These are phyloP conservation scores for Bipolaris zeicola DNA, from an alignment of 2,329 filamentous ascomycete species.

Conservation along the genomic window DNA sequence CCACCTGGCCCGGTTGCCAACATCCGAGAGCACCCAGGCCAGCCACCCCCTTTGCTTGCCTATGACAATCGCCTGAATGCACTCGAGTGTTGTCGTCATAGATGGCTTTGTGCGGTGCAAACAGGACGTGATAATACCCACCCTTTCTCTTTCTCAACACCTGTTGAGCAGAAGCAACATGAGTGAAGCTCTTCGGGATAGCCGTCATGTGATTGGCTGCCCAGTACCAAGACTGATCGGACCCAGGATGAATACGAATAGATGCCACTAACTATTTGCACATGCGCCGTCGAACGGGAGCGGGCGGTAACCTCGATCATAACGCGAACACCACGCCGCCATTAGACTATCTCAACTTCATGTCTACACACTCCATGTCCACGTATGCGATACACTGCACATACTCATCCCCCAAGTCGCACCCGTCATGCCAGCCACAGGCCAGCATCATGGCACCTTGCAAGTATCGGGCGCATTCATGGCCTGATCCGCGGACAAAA, in stretches of 20 bases:
- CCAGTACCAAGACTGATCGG: slow-evolving; percentile 31
- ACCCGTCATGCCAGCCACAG: not conserved
- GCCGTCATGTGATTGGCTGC: slow-evolving; percentile 7
- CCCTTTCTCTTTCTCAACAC: not conserved
- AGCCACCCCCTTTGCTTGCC: slow-evolving; percentile 15
- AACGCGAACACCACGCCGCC: slow-evolving; percentile 21
- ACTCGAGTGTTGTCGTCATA: slow-evolving; percentile 18
- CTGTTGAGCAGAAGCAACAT: slow-evolving; percentile 7
- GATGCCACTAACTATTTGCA: slow-evolving; percentile 34
- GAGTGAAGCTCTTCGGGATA: not conserved
- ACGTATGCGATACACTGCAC: not conserved
- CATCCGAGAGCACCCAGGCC: slow-evolving; percentile 17
- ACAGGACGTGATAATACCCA: not conserved
- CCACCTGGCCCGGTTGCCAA: slow-evolving; percentile 12
- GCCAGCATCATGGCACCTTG: not conserved
- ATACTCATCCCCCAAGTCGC: too few relatives aligned
- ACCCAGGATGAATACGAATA: slow-evolving; percentile 34
- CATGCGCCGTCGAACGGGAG: slow-evolving; percentile 39
- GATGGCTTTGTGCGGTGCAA: not conserved
- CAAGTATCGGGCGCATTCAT: slow-evolving; percentile 7
- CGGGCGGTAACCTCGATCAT: slow-evolving; percentile 37
- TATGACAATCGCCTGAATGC: slow-evolving; percentile 4
- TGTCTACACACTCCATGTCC: not conserved
- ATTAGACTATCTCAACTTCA: slow-evolving; percentile 13
- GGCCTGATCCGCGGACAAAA: slow-evolving; percentile 23